These are phyloP conservation scores for Lentinula edodes DNA, from an alignment of 768 basidiomycete species.

Conservation along the genomic window DNA sequence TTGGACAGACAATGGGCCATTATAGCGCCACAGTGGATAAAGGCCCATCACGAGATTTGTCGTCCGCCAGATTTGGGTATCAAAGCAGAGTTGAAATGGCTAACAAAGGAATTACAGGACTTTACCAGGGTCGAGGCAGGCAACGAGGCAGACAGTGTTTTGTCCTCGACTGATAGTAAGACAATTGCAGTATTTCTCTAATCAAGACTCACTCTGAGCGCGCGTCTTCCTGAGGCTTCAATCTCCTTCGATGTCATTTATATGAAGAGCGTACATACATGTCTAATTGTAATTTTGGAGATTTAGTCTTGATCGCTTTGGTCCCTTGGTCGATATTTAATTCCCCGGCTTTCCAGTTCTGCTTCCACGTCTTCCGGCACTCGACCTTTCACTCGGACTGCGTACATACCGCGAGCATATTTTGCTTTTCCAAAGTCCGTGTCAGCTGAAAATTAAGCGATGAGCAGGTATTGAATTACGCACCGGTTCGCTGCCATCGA, in stretches of 20 bases:
- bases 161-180: not conserved
- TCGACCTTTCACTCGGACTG: slow-evolving; percentile 81
- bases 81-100: not conserved
- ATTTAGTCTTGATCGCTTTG: slow-evolving; percentile 4
- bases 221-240: no score
- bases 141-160: not conserved
- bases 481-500: slow-evolving; percentile 92
- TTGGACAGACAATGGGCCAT: not conserved
- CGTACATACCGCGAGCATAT: slow-evolving; percentile 89
- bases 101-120: not conserved
- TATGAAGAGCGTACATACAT: not conserved
- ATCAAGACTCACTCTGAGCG: no score
- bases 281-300: not conserved
- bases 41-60: not conserved
- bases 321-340: slow-evolving; percentile 84
- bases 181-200: not conserved
- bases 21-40: not conserved
- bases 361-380: slow-evolving; percentile 82
- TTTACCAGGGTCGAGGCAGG: not conserved
- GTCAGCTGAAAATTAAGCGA: not conserved
- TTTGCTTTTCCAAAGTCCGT: slow-evolving; percentile 51
- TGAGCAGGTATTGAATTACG: slow-evolving; percentile 20
- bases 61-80: not conserved
- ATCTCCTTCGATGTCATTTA: no score
- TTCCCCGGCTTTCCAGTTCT: slow-evolving; percentile 69